Base-by-base conservation (phyloP, 1,284 basidiomycete species). In the Sanghuangporus baumii region DNA sequence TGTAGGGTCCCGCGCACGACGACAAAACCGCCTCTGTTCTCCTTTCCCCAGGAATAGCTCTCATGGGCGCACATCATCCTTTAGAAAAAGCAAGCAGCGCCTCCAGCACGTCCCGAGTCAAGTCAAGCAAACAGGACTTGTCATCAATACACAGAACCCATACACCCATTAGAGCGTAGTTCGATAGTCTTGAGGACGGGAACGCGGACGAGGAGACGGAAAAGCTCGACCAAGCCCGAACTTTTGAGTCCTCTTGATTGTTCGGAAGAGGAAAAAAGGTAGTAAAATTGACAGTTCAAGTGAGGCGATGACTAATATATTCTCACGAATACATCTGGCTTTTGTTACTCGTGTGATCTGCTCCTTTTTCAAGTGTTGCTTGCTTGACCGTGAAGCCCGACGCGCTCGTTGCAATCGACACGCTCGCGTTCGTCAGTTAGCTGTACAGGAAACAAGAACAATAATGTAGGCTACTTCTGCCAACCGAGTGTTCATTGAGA, bases 141-240 rank as follows among this genome's bases (percentile, higher is more conserved):
- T 43, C 56, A 34, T 34, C 41, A 14, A 48, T 37, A 23, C 31
- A 56, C 51, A 52, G n/a, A 18, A 55, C 20, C 20, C 56, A 63
- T 58, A 63, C 61, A 51, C 57, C 26, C 31, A 34, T 36, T 57
- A 31, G 40, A 51, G 51, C 61, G 57, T 63, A 59, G 57, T 63
- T 40, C 61, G 34, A 60, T 38, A 36, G 11, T 64, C 62, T 64
- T 38, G 62, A 60, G 62, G 62, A 64, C 62, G 62, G 62, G 62
- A 64, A 64, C 62, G 62, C 62, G 62, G 62, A 60, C 62, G 48
- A 64, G 58, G 62, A 64, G 55, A 60, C 50, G 58, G 62, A 26
- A 40, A 47, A 55, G 40, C 54, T 37, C 46, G 26, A 64, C 62
- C 57, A 56, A 50, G 62, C 62, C 62, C 62, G 62, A 64, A 64